Evolutionary conservation across 345 rosid genomes (phyloP).

Genomic region (Pistacia integerrima): DNA sequence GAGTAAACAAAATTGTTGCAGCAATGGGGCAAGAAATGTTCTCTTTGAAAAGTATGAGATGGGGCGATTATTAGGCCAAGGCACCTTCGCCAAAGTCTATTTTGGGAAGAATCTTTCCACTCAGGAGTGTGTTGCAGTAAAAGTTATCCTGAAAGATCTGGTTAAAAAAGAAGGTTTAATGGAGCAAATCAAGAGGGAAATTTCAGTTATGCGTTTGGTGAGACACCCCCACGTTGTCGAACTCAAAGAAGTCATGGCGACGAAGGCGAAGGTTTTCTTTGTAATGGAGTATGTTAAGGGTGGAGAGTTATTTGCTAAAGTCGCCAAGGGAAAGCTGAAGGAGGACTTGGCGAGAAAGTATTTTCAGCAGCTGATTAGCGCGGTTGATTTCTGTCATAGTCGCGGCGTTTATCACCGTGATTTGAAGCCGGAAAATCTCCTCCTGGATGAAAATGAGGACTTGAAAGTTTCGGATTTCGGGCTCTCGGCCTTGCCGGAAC

Average conservation of each 20-base stretch:
- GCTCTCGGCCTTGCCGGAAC: slow-evolving; percentile 45
- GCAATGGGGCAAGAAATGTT: slow-evolving; percentile 6
- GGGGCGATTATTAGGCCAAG: slow-evolving; percentile 48
- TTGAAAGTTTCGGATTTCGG: slow-evolving; percentile 59
- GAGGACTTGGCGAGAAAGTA: slow-evolving; percentile 42
- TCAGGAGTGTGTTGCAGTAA: slow-evolving; percentile 44
- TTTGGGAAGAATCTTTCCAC: slow-evolving; percentile 34
- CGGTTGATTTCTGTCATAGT: slow-evolving; percentile 51
- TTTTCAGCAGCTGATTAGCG: slow-evolving; percentile 53
- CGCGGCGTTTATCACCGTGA: slow-evolving; percentile 61
- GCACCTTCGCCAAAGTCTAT: slow-evolving; percentile 61
- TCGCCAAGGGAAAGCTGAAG: slow-evolving; percentile 38
- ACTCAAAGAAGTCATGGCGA: slow-evolving; percentile 58
- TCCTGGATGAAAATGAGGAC: slow-evolving; percentile 49
- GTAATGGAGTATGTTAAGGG: slow-evolving; percentile 52
- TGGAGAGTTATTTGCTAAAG: slow-evolving; percentile 48
- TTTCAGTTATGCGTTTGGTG: slow-evolving; percentile 58
- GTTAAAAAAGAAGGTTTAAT: slow-evolving; percentile 35
- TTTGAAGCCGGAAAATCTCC: slow-evolving; percentile 54
- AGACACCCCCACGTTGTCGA: slow-evolving; percentile 49
- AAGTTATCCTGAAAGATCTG: slow-evolving; percentile 41
- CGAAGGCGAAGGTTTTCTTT: slow-evolving; percentile 43
- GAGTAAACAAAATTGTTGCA: background rate
- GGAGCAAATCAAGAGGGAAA: slow-evolving; percentile 52
- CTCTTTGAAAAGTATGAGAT: slow-evolving; percentile 49